These are phyloP conservation scores for Dryas drummondii DNA, from an alignment of 306 rosid genomes.

Conservation along the genomic window DNA sequence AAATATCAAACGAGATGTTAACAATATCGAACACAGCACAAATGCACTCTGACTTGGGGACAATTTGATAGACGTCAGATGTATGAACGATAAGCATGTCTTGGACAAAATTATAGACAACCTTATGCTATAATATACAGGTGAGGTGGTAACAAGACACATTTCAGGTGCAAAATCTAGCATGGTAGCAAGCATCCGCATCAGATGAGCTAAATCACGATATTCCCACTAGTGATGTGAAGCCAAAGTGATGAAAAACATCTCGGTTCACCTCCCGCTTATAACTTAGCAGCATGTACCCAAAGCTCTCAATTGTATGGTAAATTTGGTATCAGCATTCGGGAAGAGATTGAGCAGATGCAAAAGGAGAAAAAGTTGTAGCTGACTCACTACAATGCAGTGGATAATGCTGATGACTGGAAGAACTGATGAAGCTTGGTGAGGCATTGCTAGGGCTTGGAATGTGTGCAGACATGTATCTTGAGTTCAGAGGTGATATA, in stretches of 20 bases:
- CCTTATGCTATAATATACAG: constrained; percentile 40
- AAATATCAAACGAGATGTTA: constrained; percentile 27
- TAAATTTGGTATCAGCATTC: constrained; percentile 54
- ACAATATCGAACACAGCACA: constrained; percentile 26
- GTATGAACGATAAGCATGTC: constrained; percentile 33
- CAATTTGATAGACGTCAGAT: constrained; percentile 29
- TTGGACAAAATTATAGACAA: constrained; percentile 32
- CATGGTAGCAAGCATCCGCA: neutral
- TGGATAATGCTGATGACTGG: constrained; percentile 73
- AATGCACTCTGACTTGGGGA: constrained; percentile 26
- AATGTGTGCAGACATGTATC: constrained; percentile 65
- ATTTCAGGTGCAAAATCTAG: constrained; percentile 19
- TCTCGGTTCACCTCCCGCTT: constrained; percentile 18
- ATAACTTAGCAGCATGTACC: constrained; percentile 8
- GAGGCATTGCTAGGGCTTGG: constrained; percentile 82
- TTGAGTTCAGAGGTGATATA: constrained; percentile 66
- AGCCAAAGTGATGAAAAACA: constrained; percentile 21
- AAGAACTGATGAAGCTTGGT: constrained; percentile 59
- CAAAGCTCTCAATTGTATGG: constrained; percentile 5
- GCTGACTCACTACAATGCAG: constrained; percentile 82
- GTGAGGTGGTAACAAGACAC: constrained; percentile 29
- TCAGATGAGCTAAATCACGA: constrained; percentile 10
- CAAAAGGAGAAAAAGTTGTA: constrained; percentile 88
- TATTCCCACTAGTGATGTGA: constrained; percentile 12
- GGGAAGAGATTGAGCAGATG: constrained; percentile 82